Percentiles rank a stretch among this genome's conserved stretches.
Conservation (phyloP, 1,139 yeast species). For the Scheffersomyces quercinus region DNA sequence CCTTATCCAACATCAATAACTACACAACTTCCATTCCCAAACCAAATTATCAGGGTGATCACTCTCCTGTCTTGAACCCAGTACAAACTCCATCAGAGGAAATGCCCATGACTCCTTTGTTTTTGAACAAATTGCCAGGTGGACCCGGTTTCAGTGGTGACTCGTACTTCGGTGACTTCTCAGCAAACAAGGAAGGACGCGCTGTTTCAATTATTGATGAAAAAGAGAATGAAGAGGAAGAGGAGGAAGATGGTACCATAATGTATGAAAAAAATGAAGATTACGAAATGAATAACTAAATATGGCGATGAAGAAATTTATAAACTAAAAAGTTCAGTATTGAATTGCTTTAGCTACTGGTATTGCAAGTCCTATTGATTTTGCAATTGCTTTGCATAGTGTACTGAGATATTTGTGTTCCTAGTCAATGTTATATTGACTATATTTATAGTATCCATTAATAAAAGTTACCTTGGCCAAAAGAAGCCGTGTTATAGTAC, state of each 20-base stretch:
- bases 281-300: slow-evolving; percentile 2
- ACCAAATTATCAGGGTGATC: slow-evolving; percentile 22
- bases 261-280: slow-evolving; percentile 1
- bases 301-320: too few relatives aligned
- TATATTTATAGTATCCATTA: too few relatives aligned
- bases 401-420: too few relatives aligned
- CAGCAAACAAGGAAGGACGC: not conserved
- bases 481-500: too few relatives aligned
- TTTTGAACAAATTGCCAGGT: slow-evolving; percentile 19
- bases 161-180: slow-evolving; percentile 14
- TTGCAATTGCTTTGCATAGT: too few relatives aligned
- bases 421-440: too few relatives aligned
- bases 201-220: slow-evolving; percentile 5
- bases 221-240: slow-evolving; percentile 11
- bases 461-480: too few relatives aligned
- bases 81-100: slow-evolving; percentile 48
- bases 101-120: slow-evolving; percentile 49
- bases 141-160: slow-evolving; percentile 5
- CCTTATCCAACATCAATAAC: slow-evolving; percentile 5
- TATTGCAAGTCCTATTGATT: too few relatives aligned
- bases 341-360: too few relatives aligned
- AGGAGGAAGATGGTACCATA: slow-evolving; percentile 3
- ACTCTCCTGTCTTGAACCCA: slow-evolving; percentile 41
- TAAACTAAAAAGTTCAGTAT: too few relatives aligned
- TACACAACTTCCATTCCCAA: slow-evolving; percentile 10